Conservation (phyloP, 2,329 filamentous ascomycete genomes). For the Trichoderma gracile region DNA sequence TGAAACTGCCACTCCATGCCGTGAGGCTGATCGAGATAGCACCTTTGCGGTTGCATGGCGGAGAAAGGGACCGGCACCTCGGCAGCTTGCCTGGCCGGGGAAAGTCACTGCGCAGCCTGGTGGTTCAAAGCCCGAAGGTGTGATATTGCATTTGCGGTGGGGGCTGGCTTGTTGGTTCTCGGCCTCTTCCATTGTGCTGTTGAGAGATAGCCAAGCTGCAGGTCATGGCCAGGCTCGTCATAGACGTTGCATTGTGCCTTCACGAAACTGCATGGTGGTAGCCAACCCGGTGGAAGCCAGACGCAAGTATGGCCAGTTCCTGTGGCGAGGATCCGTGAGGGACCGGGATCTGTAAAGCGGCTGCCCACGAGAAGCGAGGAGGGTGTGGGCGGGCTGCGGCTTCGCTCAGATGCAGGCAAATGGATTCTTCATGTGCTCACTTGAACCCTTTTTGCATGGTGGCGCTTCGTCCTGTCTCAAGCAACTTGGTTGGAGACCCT, state of each 20-base stretch:
- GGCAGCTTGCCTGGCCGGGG: not conserved
- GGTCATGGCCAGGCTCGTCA: not conserved
- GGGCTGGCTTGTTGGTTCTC: not conserved
- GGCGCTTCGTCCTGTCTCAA: not conserved
- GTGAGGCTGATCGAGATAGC: slow-evolving; percentile 17
- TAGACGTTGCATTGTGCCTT: slow-evolving; percentile 2
- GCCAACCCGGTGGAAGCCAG: not conserved
- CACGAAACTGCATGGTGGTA: slow-evolving; percentile 1
- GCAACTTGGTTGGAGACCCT: not conserved
- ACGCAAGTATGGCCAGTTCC: not conserved
- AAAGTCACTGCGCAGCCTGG: not conserved
- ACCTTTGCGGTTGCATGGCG: not conserved
- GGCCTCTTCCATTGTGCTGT: not conserved
- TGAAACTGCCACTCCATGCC: not conserved
- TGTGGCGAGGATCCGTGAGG: slow-evolving; percentile 2
- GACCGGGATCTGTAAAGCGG: slow-evolving; percentile 7
- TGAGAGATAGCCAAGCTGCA: not conserved
- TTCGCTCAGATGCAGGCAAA: slow-evolving; percentile 9
- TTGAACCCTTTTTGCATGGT: not conserved
- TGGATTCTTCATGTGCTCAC: slow-evolving; percentile 9
- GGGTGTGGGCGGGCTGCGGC: not conserved
- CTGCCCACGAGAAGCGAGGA: not conserved
- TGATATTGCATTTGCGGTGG: not conserved
- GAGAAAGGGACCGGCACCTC: slow-evolving; percentile 2
- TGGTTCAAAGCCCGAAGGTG: too few species aligned